A percentile compares a stretch with the other conserved stretches of the same genome.
These are phyloP conservation scores for Pseudonitzschia multistriata DNA, from an alignment of 108 stramenopile genomes.

Conservation along the genomic window DNA sequence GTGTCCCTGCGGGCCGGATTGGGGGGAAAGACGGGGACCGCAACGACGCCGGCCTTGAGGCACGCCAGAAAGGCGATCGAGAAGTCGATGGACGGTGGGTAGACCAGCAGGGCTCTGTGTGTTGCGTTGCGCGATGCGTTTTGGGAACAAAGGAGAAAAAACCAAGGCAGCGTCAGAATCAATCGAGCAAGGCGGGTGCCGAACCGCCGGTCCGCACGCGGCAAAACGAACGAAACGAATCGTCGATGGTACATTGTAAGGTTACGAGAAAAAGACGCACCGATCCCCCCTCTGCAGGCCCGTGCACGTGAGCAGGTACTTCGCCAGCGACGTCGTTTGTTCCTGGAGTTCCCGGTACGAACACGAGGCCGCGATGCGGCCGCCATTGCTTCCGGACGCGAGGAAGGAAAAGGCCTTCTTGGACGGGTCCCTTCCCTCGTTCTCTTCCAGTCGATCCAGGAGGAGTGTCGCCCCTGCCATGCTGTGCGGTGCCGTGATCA, in stretches of 20 bases:
- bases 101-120: conserved; percentile 84
- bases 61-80: conserved; percentile 95
- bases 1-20: conserved; percentile 81
- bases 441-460: conserved; percentile 30
- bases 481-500: too few relatives aligned
- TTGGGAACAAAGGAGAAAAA: background rate
- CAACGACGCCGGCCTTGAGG: conserved; percentile 84
- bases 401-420: conserved; percentile 52
- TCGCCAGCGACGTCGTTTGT: conserved; percentile 37
- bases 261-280: conserved; percentile 24
- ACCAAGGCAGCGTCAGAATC: too few relatives aligned
- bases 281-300: conserved; percentile 44
- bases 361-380: conserved; percentile 34
- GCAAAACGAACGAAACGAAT: background rate
- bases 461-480: conserved; percentile 11
- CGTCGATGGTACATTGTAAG: background rate
- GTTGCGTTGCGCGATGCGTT: background rate
- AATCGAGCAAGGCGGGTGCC: too few relatives aligned
- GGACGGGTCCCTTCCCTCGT: conserved; percentile 32
- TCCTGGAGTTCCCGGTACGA: conserved; percentile 37
- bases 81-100: conserved; percentile 95
- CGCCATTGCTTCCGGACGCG: conserved; percentile 45
- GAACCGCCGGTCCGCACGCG: too few relatives aligned
- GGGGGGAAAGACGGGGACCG: conserved; percentile 97
- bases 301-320: conserved; percentile 14